Conservation (phyloP, 2,329 filamentous ascomycete genomes). For the Fusarium armeniacum region DNA sequence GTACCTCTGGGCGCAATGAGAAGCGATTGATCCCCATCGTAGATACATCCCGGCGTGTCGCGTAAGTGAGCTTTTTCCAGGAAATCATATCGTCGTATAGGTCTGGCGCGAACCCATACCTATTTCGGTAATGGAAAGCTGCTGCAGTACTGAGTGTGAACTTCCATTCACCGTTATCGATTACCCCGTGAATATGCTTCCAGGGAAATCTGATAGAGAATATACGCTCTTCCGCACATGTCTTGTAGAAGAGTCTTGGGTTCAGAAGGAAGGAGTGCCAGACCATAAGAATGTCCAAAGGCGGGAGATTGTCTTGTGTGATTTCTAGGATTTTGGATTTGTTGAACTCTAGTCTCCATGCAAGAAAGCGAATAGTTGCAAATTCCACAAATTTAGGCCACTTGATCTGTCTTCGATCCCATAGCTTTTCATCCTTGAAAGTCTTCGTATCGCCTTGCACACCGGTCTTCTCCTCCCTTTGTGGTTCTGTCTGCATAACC, state of each 20-base stretch:
- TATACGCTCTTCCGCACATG: constrained; percentile 28
- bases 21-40: not conserved
- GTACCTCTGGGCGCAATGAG: accelerated
- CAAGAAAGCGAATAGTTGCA: constrained; percentile 49
- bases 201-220: constrained; percentile 43
- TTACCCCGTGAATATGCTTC: constrained; percentile 32
- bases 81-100: not conserved
- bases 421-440: constrained; percentile 40
- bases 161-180: constrained; percentile 35
- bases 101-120: not conserved
- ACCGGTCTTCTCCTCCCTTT: constrained; percentile 32
- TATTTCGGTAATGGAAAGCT: not conserved
- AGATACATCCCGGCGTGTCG: accelerated
- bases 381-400: constrained; percentile 50
- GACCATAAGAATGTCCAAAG: constrained; percentile 55
- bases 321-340: not conserved
- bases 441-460: constrained; percentile 37
- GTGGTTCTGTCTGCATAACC: constrained; percentile 36
- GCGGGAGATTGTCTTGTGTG: constrained; percentile 34
- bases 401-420: constrained; percentile 40
- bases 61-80: not conserved
- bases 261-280: constrained; percentile 57
- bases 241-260: constrained; percentile 42
- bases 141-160: constrained; percentile 17
- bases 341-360: constrained; percentile 40